Base-by-base conservation (phyloP, 768 basidiomycete genomes). In the Pisolithus orientalis region DNA sequence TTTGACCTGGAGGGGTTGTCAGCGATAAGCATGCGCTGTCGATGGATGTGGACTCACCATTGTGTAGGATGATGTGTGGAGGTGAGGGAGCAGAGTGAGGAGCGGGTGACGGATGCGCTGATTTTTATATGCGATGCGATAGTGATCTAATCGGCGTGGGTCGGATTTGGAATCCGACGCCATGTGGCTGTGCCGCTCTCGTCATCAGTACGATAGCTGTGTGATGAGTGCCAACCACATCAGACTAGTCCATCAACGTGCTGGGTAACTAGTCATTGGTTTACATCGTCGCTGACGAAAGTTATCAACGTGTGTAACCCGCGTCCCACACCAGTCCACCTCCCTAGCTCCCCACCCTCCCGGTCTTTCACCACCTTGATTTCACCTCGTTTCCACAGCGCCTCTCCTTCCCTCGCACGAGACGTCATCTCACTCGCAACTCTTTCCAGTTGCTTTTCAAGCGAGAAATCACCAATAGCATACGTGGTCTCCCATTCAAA, bases 1-100 rank as follows among this genome's bases (percentile, higher is more conserved):
- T 75, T 90, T 88, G 75, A 92, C 85, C 70, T 75, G 29, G 32
- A 39, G 4, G 25, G 1, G 16, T 37, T 11, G 10, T 66, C 0
- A 66, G 44, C 27, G 39, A 55, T 24, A 34, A 38, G 3, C 1
- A 16, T 6, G 1, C 27, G 1, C 5, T 14, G n/a, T 32, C 29
- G 6, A 14, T 6, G 2, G 44, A 37, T 9, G 21, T 44, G 8
- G 16, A n/a, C 66, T 53, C 37, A 68, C 67, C 66, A 68, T 68
- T 56, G 49, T 63, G 43, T 34, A 29, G 11, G 34, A 34, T 13
- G 32, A 16, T 49, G 45, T 13, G 17, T 51, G 53, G 24, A 53
- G 49, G 21, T 40, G 32, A 25, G 32, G 45, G 52, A 56, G 49
- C 25, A 34, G 55, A 29, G 42, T 47, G 46, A 52, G 34, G 28